Evolutionary conservation across 2,329 filamentous ascomycete species (phyloP), one percentile per base, ranked within the genome.

Genomic region (Pseudogymnoascus sp.): DNA sequence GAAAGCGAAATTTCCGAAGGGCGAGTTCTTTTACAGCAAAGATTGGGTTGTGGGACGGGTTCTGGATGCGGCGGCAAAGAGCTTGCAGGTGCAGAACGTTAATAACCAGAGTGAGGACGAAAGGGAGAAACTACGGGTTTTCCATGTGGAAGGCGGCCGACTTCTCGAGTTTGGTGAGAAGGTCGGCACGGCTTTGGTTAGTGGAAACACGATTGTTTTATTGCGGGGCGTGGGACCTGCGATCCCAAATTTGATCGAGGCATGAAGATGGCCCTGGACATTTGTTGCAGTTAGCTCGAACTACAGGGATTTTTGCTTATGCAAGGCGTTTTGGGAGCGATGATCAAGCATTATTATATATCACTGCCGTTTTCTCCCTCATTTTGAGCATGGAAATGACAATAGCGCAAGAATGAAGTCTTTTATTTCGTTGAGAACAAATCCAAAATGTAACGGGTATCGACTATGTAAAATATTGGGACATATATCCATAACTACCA

Each of bases 31-130:
- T 75, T 96, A 90, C 74, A 88, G 84, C 66, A 83, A 83, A 70
- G 90, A 96, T 65, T 98, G 92, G 92, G 93, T 89, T n/a, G 84
- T 98, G 0, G 95, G 95, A 0, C 80, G 92, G 60, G 81, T 95
- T 19, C 77, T 96, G 62, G 92, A 96, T 73, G 83, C 87, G 4
- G 91, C 91, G 14, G 91, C 92, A 0, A 87, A 84, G 75, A 83
- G 84, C 64, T 75, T 96, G 65, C 90, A 93, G 77, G 86, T 96
- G 7, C 83, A 90, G 72, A 96, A 96, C 69, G 77, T 93, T 67
- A 96, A 96, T 73, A 96, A 96, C 71, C 82, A 89, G 69, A 87
- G 85, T 0, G 84, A 83, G 2, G 83, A 88, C 11, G 91, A 96
- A 78, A 87, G 89, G 73, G 88, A 92, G 65, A 89, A 89, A 75